Evolutionary conservation across 805 yeast species (phyloP), one percentile per base, ranked within the genome.

Genomic region (Crinitomyces ghanaensis): DNA sequence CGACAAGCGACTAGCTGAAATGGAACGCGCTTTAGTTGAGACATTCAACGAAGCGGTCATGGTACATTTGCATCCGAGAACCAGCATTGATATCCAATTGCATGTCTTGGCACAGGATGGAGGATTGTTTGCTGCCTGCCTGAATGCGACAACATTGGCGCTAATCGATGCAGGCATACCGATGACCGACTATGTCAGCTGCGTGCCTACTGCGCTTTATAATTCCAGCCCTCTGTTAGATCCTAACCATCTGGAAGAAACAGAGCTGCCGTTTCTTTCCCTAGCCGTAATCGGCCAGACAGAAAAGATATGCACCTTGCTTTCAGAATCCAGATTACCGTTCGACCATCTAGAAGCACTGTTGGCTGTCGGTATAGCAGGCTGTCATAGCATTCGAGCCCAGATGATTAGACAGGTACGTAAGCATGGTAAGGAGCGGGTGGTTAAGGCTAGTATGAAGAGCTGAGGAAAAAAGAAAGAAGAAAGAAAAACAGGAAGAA

Each of bases 81-180:
- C 96, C 0, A 65, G 74, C 24, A 81, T 91, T n/a, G 72, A 71
- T 26, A 68, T 88, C 5, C 69, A 72, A 28, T 62, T 86, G 5
- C 81, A 82, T 43, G 85, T 91, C 0, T 62, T 91, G 34, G 74
- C 84, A 9, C 83, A 84, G 49, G 98, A 91, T 50, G 98, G 98
- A 24, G 94, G 94, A 0, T 51, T 88, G 17, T 55, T 88, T 42
- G 72, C 94, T 0, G 66, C 80, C 1, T 72, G 91, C 43, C 66
- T 83, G 27, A 91, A 91, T 52, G 82, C 96, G 6, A 71, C 82
- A 27, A 83, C 95, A 1, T 60, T 91, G 46, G 96, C 95, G 0
- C 63, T 91, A 28, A 74, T 91, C 21, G 97, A 91, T 57, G 96
- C 97, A 2, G 97, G 97, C 31, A 77, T 91, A 29, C 79, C 95